Base-by-base conservation (phyloP, 139 green algal genomes). In the Yamagishiella unicocca region DNA sequence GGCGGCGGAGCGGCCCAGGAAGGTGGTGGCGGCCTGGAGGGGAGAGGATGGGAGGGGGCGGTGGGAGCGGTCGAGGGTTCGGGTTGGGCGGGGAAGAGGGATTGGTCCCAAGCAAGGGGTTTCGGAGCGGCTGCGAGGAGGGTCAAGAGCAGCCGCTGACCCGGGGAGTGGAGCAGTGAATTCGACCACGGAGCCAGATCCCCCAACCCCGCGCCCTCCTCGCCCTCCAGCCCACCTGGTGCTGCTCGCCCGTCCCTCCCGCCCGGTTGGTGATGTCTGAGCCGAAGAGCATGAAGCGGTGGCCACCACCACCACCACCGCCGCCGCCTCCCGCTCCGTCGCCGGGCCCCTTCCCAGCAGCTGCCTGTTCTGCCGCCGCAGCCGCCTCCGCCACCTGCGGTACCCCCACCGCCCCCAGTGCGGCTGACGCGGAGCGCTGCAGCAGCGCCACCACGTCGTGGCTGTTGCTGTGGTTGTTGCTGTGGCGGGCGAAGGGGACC, bases 341-440 rank as follows among this genome's bases (percentile, higher is more conserved):
- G n/a, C n/a, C n/a, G n/a, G n/a, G n/a, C n/a, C n/a, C n/a, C n/a
- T n/a, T n/a, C n/a, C n/a, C n/a, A n/a, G n/a, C n/a, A n/a, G 50
- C 33, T 50, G 43, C 72, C 9, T 1, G 31, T 33, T 4, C 33
- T 31, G 19, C 74, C 4, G 17, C 50, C 21, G 46, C 31, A 27
- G 5, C 46, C 33, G 35, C 54, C 76, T 35, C 54, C 37, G 54
- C 76, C 54, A 64, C 35, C 4, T 6, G 33, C 33, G 35, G 10
- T 19, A 35, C 46, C 64, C n/a, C 50, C 21, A 7, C 31, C 3
- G 54, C 55, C 1, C 8, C 54, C 29, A 58, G 31, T 6, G 75
- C 75, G 7, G 75, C 77, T 4, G 77, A 84, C 1, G 77, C 77
- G 37, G 77, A 84, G 37, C 77, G 77, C 77, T 84, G 77, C 55